A percentile compares a stretch with the other conserved stretches of the same genome.
Evolutionary conservation across 2,329 filamentous ascomycete species (phyloP).

Genomic region (Paracoccidioides brasiliensis): DNA sequence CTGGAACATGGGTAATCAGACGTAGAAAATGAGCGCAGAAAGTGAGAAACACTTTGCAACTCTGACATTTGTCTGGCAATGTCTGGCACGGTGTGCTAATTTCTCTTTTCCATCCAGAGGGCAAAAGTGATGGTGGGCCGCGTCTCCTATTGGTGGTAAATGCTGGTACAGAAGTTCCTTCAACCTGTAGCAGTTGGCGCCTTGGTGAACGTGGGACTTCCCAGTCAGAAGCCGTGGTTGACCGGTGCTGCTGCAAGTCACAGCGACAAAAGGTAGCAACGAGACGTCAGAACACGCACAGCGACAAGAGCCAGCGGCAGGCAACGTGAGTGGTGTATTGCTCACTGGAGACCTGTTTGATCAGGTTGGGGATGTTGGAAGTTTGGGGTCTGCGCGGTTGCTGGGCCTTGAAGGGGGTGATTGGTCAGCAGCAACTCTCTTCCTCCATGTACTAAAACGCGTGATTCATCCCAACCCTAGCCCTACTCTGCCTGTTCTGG

Average conservation of each 20-base stretch:
- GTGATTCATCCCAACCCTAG: not conserved
- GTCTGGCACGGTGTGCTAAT: too few relatives aligned
- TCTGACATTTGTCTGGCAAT: too few relatives aligned
- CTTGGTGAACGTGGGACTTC: not conserved
- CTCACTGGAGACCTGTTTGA: too few relatives aligned
- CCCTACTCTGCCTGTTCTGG: conserved; percentile 1
- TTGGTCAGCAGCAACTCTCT: conserved; percentile 2
- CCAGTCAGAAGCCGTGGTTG: not conserved
- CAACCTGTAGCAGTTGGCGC: too few relatives aligned
- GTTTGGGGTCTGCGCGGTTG: not conserved
- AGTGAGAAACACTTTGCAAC: too few relatives aligned
- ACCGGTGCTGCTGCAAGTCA: not conserved
- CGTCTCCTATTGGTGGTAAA: too few relatives aligned
- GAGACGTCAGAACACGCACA: too few relatives aligned
- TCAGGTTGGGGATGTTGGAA: conserved; percentile 1
- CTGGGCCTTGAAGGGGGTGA: conserved; percentile 2
- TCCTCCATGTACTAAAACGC: not conserved
- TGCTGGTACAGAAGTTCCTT: too few relatives aligned
- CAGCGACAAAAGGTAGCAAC: not conserved
- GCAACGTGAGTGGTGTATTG: not conserved
- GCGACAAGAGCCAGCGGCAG: not conserved
- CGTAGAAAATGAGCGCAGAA: too few relatives aligned
- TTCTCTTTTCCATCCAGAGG: too few relatives aligned
- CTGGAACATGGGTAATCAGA: too few relatives aligned
- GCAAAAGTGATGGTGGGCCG: too few relatives aligned